Base-by-base conservation (phyloP, 2,329 filamentous ascomycete species). In the Zymoseptoria brevis region DNA sequence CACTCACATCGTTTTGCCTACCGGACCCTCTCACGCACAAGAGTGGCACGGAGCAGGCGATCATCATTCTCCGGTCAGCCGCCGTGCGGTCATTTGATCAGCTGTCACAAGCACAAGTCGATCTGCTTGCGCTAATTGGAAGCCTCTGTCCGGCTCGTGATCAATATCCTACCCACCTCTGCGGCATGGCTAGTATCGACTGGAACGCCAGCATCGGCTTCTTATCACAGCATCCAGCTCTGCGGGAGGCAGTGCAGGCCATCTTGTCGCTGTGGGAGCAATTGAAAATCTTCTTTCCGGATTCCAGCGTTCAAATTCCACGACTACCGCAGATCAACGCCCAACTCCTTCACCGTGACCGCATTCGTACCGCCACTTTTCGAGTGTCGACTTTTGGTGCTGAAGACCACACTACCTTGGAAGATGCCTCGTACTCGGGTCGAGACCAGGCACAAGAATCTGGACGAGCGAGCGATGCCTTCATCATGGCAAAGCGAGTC, bases 31-130 rank as follows among this genome's bases (percentile, higher is more conserved):
- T 89, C 0, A 87, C 84, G 0, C 72, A 77, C 0, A 75, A 78
- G 0, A 88, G 83, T 0, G 86, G 86, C 0, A 80, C 77, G 0
- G 85, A 88, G 66, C 84, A 87, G 68, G 64, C 70, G 1, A 50
- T 72, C 16, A 19, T 35, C 1, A 67, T 68, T 2, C 60, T 72
- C 4, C 51, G 50, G 1, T 68, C 65, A 0, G 63, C 62, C 4
- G 64, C 62, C 8, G 57, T 62, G 0, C 56, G 62, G 13, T 69
- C 70, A 0, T 72, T 70, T 35, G 58, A 60, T 4, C 61, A 65
- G 5, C 58, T 73, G 2, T 56, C 64, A 0, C 19, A 65, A 16
- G 51, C 24, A 4, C 54, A 67, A 19, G n/a, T 66, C 7, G 29
- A 61, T 0, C 22, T 71, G 2, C 63, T 78, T 0, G 11, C 24